Percentiles rank a stretch among this genome's conserved stretches.
phyloP scores from a whole-genome alignment of 345 rosid species.

The Citrus maxima region DNA sequence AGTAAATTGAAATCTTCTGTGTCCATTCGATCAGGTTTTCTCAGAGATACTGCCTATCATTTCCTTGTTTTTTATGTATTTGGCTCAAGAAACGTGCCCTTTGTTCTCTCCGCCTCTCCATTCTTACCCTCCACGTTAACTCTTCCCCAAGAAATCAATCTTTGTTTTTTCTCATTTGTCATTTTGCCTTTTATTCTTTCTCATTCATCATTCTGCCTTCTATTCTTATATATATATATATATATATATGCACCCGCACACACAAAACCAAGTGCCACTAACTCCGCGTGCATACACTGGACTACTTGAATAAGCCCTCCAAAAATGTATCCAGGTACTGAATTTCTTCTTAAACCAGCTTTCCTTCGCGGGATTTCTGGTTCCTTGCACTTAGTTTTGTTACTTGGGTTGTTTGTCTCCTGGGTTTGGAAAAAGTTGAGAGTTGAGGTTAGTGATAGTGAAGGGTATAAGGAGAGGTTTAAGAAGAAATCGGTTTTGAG shows the following conservation, averaged over 20 bases:
- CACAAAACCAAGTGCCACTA: not conserved
- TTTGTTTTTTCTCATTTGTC: too few relatives aligned
- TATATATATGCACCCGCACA: too few relatives aligned
- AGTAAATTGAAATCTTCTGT: too few relatives aligned
- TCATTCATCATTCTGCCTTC: too few relatives aligned
- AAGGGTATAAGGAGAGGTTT: constrained; percentile 19
- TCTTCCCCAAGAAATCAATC: not conserved
- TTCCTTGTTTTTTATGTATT: too few relatives aligned
- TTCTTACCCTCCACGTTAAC: not conserved
- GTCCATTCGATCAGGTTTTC: too few relatives aligned
- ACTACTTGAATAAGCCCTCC: not conserved
- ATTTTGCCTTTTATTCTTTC: too few relatives aligned
- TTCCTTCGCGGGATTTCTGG: constrained; percentile 40
- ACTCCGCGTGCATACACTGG: not conserved
- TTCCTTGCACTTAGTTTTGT: constrained; percentile 41
- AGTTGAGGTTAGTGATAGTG: constrained; percentile 8
- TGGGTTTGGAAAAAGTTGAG: constrained; percentile 33
- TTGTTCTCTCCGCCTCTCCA: not conserved
- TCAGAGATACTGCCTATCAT: too few relatives aligned
- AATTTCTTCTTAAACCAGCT: constrained; percentile 36
- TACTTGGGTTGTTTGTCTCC: constrained; percentile 30
- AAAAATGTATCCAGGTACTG: constrained; percentile 26
- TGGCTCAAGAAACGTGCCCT: not conserved
- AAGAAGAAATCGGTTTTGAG: constrained; percentile 16
- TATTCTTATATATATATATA: too few relatives aligned